These are phyloP conservation scores for maize (Zea mays) DNA, from an alignment of 176 grass and related monocot genomes.

Conservation along the genomic window Zm-B73-REFERENCE-NAM-5.0 NC_050096.1:8945001-8945500, in stretches of 20 bases:
- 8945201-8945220: conserved; percentile 1
- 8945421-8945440: background rate
- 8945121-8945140: background rate
- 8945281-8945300: conserved; percentile 4
- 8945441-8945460: background rate
- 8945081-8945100: conserved; percentile 41
- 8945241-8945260: background rate
- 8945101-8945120: background rate
- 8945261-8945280: conserved; percentile 11
- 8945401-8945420: background rate
- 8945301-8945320: background rate
- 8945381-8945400: background rate
- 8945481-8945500: background rate
- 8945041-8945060: conserved; percentile 79
- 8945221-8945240: background rate
- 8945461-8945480: background rate
- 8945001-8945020: conserved; percentile 88
- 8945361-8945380: background rate
- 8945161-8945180: background rate
- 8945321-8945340: conserved; percentile 1
- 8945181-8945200: background rate
- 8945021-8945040: conserved; percentile 59
- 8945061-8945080: conserved; percentile 87
- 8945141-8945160: background rate
- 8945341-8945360: background rate